Base-by-base conservation (phyloP, 768 basidiomycete genomes). In the Pisolithus sp. region DNA sequence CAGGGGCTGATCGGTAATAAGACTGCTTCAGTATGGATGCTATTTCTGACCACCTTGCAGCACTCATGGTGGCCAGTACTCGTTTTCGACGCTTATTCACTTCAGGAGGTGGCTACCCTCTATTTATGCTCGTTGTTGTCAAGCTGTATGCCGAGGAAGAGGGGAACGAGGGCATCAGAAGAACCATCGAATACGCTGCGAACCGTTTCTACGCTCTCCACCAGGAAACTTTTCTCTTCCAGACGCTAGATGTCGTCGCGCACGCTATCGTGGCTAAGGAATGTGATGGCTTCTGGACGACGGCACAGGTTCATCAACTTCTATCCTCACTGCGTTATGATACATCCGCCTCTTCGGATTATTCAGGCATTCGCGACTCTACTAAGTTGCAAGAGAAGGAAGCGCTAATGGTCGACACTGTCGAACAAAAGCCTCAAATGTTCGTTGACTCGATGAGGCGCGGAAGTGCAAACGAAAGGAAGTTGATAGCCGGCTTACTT, bases 81-180 rank as follows among this genome's bases (percentile, higher is more conserved):
- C 80, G 88, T 17, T 91, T 89, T 60, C 76, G 80, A 28, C 79
- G 88, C n/a, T 65, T 91, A 18, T 87, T 90, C 63, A 79, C 79
- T 7, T 80, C 84, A 2, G 82, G 82, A 15, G 80, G 80, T 28
- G 86, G 82, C 23, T 91, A 87, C 62, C 77, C 77, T 3, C 73
- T 90, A 24, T 88, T 89, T 66, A 84, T 91, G 76, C 83, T 86
- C 0, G 76, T 77, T 3, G 68, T 91, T 12, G 65, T 87, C 59
- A 87, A 87, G 59, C 74, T 82, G 21, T 91, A 88, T 62, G 71
- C 79, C 8, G 83, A 88, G 59, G 73, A 78, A 2, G 76, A 81
- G 30, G 59, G 63, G 3, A 76, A 86, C 58, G 61, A 66, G 1
- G 80, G 80, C 5, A 85, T 91, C 44, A 76, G 76, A 46, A 65